These are phyloP conservation scores for Solanum hybrid DNA, from an alignment of 305 asterid genomes.

Conservation along the genomic window DNA sequence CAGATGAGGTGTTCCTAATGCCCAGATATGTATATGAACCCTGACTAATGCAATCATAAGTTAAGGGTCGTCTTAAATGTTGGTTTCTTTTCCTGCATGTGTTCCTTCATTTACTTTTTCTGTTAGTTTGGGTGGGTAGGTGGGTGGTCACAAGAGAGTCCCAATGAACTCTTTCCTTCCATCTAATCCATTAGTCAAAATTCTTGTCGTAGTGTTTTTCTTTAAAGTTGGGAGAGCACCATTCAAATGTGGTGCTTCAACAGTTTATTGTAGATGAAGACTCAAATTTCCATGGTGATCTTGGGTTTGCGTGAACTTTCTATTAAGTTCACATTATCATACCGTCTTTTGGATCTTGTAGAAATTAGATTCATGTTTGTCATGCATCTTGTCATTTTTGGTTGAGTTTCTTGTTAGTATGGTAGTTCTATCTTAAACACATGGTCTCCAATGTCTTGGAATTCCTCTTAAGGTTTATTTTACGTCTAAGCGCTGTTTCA, in stretches of 20 bases:
- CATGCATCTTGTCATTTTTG: not conserved
- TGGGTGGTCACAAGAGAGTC: not conserved
- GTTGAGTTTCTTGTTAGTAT: conserved; percentile 1
- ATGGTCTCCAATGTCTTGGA: not conserved
- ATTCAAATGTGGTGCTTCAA: not conserved
- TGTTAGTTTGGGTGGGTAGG: not conserved
- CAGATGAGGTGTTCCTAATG: not conserved
- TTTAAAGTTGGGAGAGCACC: not conserved
- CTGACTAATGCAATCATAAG: not conserved
- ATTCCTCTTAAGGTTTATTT: not conserved
- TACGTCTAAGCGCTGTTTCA: not conserved
- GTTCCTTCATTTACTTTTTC: not conserved
- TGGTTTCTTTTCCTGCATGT: not conserved
- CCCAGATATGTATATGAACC: not conserved
- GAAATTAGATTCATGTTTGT: not conserved
- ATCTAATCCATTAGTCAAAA: not conserved
- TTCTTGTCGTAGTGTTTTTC: not conserved
- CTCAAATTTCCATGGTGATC: not conserved
- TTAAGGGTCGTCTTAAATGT: not conserved
- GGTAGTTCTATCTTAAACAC: not conserved
- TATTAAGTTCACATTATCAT: not conserved
- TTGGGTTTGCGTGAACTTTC: not conserved
- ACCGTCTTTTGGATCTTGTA: not conserved
- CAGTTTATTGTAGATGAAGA: not conserved
- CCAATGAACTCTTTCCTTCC: not conserved